Percentiles rank a stretch among this genome's conserved stretches.
Conservation (phyloP, 208 protist genomes). For the Leishmania tarentolae region DNA sequence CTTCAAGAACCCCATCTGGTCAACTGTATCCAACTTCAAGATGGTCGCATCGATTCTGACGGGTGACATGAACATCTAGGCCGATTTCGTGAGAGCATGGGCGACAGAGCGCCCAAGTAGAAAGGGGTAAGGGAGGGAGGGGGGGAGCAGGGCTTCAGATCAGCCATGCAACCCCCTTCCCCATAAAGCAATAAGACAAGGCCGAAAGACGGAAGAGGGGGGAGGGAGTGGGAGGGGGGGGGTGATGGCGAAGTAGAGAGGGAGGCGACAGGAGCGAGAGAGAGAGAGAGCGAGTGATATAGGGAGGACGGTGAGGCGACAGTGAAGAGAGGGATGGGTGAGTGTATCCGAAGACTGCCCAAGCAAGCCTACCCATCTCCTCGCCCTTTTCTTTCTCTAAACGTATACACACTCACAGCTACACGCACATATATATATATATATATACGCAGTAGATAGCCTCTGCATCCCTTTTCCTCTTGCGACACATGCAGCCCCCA, state of each 20-base stretch:
- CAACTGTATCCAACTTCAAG: constrained; percentile 51
- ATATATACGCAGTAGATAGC: not conserved
- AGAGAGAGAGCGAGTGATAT: not conserved
- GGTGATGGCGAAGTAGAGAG: not conserved
- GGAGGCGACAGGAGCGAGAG: not conserved
- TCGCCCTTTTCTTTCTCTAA: not conserved
- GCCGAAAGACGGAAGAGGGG: not conserved
- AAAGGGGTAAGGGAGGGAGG: not conserved
- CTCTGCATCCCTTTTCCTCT: not conserved
- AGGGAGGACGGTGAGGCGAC: not conserved
- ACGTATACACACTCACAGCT: not conserved
- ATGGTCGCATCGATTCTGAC: constrained; percentile 51
- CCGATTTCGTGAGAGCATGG: not conserved
- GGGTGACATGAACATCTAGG: constrained; percentile 48
- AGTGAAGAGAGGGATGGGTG: not conserved
- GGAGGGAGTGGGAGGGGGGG: too few species aligned
- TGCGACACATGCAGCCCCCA: not conserved
- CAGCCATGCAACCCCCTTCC: not conserved
- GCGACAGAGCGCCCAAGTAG: not conserved
- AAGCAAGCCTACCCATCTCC: not conserved
- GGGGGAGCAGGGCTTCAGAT: not conserved
- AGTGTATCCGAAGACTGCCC: not conserved
- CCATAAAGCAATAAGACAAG: not conserved
- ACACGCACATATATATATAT: not conserved
- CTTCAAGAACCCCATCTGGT: constrained; percentile 59